Base-by-base conservation (phyloP, 768 basidiomycete genomes). In the Xerocomellus amylosporus region DNA sequence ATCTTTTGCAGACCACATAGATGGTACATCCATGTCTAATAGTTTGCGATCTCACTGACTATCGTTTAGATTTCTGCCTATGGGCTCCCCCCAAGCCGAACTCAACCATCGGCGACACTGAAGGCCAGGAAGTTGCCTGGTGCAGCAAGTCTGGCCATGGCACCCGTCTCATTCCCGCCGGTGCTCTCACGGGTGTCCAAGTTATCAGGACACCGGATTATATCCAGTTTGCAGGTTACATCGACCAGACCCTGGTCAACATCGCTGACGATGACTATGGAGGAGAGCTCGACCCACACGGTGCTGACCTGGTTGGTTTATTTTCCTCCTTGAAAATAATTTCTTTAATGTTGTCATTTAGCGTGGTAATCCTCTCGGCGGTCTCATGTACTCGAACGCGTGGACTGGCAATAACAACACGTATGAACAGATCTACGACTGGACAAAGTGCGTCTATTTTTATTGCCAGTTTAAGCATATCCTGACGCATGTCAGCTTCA, bases 351-450 rank as follows among this genome's bases (percentile, higher is more conserved):
- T 12, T 12, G 6, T 26, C 37, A 30, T 46, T 22, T 61, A 86
- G 81, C 82, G 86, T 57, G 91, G 90, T n/a, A 93, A 91, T 74
- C 87, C 88, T 5, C 74, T 89, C 33, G 90, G 90, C 53, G 87
- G 79, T 48, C 68, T 91, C 38, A 54, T 89, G 46, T 92, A 79
- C 74, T 83, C 87, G 2, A 86, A 75, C 59, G 78, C 73, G 13
- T 86, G 76, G 63, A 79, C 82, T 86, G 58, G 54, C 58, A 58
- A 77, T 58, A 78, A 76, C 59, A 67, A 66, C 54, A 71, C 73
- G 0, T 77, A 72, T 65, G 63, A 69, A 9, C 90, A 92, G 63
- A 77, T 85, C 33, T 71, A 74, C 37, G 81, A 88, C 60, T 90
- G 89, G 88, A 79, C 79, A 70, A 79, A 81, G 85, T 86, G 59